These are phyloP conservation scores for Zymoseptoria brevis DNA, from an alignment of 2,329 filamentous ascomycete species.

Conservation along the genomic window DNA sequence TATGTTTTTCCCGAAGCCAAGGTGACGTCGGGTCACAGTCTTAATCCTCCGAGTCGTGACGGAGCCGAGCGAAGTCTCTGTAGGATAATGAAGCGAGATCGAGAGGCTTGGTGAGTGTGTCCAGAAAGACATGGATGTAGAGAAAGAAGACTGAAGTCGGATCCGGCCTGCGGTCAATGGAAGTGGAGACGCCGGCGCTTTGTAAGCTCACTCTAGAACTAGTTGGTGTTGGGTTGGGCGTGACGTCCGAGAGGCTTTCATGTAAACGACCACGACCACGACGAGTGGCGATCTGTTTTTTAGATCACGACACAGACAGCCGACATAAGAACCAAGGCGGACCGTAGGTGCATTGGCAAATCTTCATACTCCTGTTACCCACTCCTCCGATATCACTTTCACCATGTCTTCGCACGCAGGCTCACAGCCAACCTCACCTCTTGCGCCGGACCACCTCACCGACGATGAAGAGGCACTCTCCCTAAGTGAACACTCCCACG, in stretches of 20 bases:
- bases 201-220: background rate
- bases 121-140: background rate
- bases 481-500: slow-evolving; percentile 6
- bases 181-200: background rate
- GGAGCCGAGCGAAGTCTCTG: background rate
- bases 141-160: background rate
- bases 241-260: background rate
- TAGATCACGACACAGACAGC: background rate
- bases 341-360: background rate
- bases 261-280: background rate
- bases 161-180: background rate
- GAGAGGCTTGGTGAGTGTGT: background rate
- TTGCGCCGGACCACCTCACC: background rate
- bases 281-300: background rate
- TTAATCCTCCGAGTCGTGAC: background rate
- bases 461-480: slow-evolving; percentile 5
- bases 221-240: too few relatives aligned
- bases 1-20: background rate
- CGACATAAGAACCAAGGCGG: background rate
- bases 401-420: background rate
- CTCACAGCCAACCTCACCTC: background rate
- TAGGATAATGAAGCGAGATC: background rate
- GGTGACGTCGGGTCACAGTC: background rate
- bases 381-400: background rate
- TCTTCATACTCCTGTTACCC: background rate